Evolutionary conservation across 352 stramenopile genomes (phyloP).

Genomic region (Pythium apleroticum): DNA sequence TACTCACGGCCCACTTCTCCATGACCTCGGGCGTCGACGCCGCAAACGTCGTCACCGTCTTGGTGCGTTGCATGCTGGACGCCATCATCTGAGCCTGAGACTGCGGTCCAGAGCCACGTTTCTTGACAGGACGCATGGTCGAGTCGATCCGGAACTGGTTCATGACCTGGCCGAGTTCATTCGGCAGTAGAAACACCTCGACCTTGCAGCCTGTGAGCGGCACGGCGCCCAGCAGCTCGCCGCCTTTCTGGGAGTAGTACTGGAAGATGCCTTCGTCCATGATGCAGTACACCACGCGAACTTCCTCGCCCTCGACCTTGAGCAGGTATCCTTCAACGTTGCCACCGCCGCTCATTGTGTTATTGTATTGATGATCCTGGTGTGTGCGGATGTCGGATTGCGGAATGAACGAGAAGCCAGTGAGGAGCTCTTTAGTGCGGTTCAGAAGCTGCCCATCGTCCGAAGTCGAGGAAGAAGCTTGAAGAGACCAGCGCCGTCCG

Average conservation of each 20-base stretch:
- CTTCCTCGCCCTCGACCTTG: conserved; percentile 61
- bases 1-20: conserved; percentile 70
- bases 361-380: background rate
- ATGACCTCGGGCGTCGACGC: conserved; percentile 54
- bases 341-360: conserved; percentile 51
- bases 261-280: conserved; percentile 80
- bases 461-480: background rate
- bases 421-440: background rate
- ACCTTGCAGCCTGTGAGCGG: conserved; percentile 75
- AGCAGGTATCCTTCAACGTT: conserved; percentile 85
- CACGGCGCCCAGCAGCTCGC: conserved; percentile 56
- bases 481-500: background rate
- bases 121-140: conserved; percentile 26
- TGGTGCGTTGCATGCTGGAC: conserved; percentile 19
- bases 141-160: conserved; percentile 76
- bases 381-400: conserved; percentile 2
- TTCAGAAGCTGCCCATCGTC: background rate
- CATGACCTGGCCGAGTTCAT: conserved; percentile 38
- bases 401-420: conserved; percentile 3
- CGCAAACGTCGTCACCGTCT: conserved; percentile 42
- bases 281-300: conserved; percentile 78
- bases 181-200: conserved; percentile 65
- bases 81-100: conserved; percentile 25
- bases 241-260: conserved; percentile 77
- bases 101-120: conserved; percentile 28